Base-by-base conservation (phyloP, 75 land plant genomes). In the Ceratopteris richardii region DNA sequence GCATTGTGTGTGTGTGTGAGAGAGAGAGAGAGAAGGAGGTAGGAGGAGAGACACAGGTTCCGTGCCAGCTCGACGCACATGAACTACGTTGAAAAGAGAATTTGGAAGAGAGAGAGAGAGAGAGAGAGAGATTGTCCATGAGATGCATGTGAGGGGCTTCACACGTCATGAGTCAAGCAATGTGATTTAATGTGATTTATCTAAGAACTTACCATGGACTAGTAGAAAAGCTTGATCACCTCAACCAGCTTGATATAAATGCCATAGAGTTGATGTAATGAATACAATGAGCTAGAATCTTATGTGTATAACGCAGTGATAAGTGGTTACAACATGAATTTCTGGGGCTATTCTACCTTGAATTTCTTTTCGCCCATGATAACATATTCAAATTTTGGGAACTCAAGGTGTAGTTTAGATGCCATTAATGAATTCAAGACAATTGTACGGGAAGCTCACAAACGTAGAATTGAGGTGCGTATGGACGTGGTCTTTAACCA, bases 291-390 rank as follows among this genome's bases (percentile, higher is more conserved):
- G 70, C 66, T 93, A 64, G 98, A 93, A 64, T 86, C 77, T 37
- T 83, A 62, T 57, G 67, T 74, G 44, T 86, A 83, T 67, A 86
- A 81, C 59, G 54, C 87, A 57, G 73, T 73, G 21, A 47, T 74
- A 69, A 87, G 85, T 51, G 90, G 89, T 30, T 72, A 83, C 64
- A 93, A 79, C 76, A 54, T 83, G 74, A 93, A 93, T 50, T 93
- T 83, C 70, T 93, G 98, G 98, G 98, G 98, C 28, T 93, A 93
- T 60, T 93, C 98, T 51, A 89, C 98, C 13, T 61, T 93, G 66
- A 93, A 86, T 62, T 93, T 61, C 67, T 93, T 93, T 68, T 89
- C 98, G 26, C 98, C 98, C 40, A 93, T 89, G 98, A 68, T 79
- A 54, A 75, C 96, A 77, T 93, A 89, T 68, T 88, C 98, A 58